Conservation (phyloP, 2,329 filamentous ascomycete genomes). For the Madurella mycetomatis region DNA sequence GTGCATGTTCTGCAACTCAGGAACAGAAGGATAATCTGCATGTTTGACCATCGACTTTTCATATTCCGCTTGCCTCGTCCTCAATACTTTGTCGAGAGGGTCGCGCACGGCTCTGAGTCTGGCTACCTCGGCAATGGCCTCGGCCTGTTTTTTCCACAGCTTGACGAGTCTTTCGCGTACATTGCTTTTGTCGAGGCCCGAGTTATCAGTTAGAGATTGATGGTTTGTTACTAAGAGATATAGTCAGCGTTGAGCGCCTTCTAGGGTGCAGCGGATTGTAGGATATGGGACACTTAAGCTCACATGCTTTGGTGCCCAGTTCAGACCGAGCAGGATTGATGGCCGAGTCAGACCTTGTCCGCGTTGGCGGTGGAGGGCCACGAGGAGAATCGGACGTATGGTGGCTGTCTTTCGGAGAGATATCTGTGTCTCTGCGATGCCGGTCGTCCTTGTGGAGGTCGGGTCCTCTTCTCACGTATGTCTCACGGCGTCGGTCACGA, state of each 20-base stretch:
- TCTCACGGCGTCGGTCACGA: constrained; percentile 12
- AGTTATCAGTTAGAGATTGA: not conserved
- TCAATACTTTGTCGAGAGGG: constrained; percentile 12
- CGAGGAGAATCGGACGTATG: not conserved
- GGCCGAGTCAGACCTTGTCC: not conserved
- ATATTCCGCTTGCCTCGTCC: constrained; percentile 20
- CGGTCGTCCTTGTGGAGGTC: constrained; percentile 11
- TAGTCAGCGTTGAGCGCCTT: not conserved
- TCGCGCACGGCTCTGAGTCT: constrained; percentile 12
- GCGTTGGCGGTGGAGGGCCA: not conserved
- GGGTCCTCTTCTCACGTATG: constrained; percentile 3
- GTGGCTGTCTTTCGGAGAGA: constrained; percentile 11
- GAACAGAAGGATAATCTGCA: constrained; percentile 24
- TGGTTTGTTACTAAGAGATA: not conserved
- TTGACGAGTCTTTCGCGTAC: not conserved
- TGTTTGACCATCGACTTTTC: constrained; percentile 20
- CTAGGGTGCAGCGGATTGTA: no score
- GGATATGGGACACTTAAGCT: not conserved
- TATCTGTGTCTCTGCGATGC: constrained; percentile 10
- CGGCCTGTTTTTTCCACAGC: not conserved
- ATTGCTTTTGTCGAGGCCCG: not conserved
- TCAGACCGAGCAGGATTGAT: constrained; percentile 1
- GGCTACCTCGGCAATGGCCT: constrained; percentile 4
- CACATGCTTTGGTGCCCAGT: not conserved
- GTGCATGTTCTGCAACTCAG: constrained; percentile 24